These are phyloP conservation scores for Colletotrichum somersetense DNA, from an alignment of 2,329 filamentous ascomycete genomes.

Conservation along the genomic window DNA sequence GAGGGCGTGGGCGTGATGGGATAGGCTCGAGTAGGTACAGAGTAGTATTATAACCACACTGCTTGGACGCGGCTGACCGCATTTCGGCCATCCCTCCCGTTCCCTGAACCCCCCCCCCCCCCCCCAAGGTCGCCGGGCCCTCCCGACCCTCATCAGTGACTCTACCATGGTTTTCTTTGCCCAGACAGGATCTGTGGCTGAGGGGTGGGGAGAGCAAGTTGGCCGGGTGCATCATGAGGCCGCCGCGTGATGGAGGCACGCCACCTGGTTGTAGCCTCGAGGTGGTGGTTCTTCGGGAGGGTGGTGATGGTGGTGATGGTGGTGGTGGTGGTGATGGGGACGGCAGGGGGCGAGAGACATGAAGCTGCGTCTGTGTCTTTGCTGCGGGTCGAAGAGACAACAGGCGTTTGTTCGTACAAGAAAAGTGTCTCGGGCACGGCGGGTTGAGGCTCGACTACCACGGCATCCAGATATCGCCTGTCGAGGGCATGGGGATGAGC, in stretches of 20 bases:
- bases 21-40: conserved; percentile 12
- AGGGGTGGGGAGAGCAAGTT: conserved; percentile 1
- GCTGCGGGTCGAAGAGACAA: conserved; percentile 4
- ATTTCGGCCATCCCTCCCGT: not conserved
- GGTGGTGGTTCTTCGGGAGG: not conserved
- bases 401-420: conserved; percentile 35
- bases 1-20: conserved; percentile 6
- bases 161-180: not conserved
- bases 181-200: not conserved
- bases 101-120: not conserved
- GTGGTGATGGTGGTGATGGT: not conserved
- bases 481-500: conserved; percentile 1
- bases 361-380: not conserved
- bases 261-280: conserved; percentile 15
- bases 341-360: conserved; percentile 1
- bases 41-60: conserved; percentile 32
- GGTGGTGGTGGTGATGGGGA: not conserved
- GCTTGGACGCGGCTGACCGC: conserved; percentile 31
- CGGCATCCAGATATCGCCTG: conserved; percentile 24
- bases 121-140: conserved; percentile 2
- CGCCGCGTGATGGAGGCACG: conserved; percentile 37
- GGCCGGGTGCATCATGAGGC: conserved; percentile 28
- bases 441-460: conserved; percentile 34
- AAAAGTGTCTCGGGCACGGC: conserved; percentile 30
- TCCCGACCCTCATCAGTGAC: not conserved